Conservation (phyloP, 345 rosid genomes). For the Jatropha curcas region DNA sequence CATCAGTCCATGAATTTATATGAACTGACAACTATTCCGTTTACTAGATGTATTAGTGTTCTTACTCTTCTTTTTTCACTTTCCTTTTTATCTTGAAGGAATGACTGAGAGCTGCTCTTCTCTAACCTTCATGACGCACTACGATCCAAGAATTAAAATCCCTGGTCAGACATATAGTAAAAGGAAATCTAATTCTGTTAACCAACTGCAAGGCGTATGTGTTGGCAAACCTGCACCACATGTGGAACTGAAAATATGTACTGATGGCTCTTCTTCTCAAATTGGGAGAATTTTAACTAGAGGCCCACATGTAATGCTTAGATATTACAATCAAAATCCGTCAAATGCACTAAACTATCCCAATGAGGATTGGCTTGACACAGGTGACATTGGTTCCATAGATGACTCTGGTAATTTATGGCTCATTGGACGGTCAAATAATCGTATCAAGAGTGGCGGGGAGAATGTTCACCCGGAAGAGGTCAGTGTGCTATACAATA, state of each 20-base stretch:
- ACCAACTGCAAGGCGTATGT: slow-evolving; percentile 54
- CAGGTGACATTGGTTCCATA: slow-evolving; percentile 69
- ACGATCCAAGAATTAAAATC: slow-evolving; percentile 41
- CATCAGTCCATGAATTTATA: too few relatives aligned
- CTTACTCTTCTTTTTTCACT: slow-evolving; percentile 1
- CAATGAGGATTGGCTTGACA: slow-evolving; percentile 65
- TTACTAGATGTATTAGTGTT: slow-evolving; percentile 9
- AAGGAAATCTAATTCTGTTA: slow-evolving; percentile 12
- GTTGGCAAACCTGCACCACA: slow-evolving; percentile 88
- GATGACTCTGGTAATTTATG: slow-evolving; percentile 68
- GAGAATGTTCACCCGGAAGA: slow-evolving; percentile 90
- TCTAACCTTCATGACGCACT: slow-evolving; percentile 63
- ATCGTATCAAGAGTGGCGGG: slow-evolving; percentile 80
- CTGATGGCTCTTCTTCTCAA: slow-evolving; percentile 43
- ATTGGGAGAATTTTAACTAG: slow-evolving; percentile 70
- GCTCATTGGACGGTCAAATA: slow-evolving; percentile 73
- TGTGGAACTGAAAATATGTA: slow-evolving; percentile 55
- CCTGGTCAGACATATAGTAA: slow-evolving; percentile 12
- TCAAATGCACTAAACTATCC: slow-evolving; percentile 25
- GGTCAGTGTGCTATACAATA: slow-evolving; percentile 42
- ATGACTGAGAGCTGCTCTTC: slow-evolving; percentile 93
- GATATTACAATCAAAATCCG: slow-evolving; percentile 58
- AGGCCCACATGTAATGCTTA: slow-evolving; percentile 76
- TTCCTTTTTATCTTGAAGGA: slow-evolving; percentile 40
- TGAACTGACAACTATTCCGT: background rate